These are phyloP conservation scores for Apiotrichum montevideense DNA, from an alignment of 1,284 basidiomycete genomes.

Conservation along the genomic window DNA sequence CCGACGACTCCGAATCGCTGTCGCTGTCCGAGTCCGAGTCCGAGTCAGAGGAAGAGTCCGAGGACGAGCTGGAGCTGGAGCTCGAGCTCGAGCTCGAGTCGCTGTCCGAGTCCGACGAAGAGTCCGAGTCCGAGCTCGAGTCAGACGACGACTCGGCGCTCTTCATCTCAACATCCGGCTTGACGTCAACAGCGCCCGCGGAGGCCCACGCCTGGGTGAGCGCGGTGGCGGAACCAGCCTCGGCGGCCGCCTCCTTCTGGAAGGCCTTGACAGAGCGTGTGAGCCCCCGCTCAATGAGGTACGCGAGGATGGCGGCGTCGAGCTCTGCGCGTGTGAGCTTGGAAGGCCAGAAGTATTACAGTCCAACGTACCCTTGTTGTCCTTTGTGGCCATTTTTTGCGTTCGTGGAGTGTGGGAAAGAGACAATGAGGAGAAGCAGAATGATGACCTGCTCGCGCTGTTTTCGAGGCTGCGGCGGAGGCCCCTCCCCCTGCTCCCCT, in stretches of 20 bases:
- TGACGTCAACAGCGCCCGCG: neutral
- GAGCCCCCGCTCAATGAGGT: slow-evolving; percentile 40
- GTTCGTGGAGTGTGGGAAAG: neutral
- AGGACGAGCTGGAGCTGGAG: slow-evolving; percentile 14
- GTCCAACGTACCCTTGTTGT: slow-evolving; percentile 14
- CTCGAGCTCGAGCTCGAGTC: slow-evolving; percentile 16
- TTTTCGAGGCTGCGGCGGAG: neutral
- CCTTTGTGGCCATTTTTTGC: slow-evolving; percentile 1
- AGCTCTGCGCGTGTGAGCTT: slow-evolving; percentile 27
- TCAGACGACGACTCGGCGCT: slow-evolving; percentile 4
- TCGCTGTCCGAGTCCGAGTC: slow-evolving; percentile 14
- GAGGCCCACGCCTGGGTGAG: slow-evolving; percentile 31
- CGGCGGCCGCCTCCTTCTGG: slow-evolving; percentile 40
- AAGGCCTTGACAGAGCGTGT: slow-evolving; percentile 44
- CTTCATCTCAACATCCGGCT: slow-evolving; percentile 24
- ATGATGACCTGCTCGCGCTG: neutral
- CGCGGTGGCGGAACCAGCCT: slow-evolving; percentile 13
- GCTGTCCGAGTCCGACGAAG: slow-evolving; percentile 16
- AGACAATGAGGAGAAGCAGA: neutral
- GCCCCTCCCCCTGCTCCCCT: too few relatives aligned
- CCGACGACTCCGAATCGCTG: neutral
- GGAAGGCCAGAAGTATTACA: too few relatives aligned
- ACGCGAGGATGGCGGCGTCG: slow-evolving; percentile 43
- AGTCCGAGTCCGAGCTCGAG: slow-evolving; percentile 10
- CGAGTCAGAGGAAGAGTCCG: slow-evolving; percentile 15